Conservation (phyloP, 345 rosid genomes). For the Eucalyptus sideroxylon region DNA sequence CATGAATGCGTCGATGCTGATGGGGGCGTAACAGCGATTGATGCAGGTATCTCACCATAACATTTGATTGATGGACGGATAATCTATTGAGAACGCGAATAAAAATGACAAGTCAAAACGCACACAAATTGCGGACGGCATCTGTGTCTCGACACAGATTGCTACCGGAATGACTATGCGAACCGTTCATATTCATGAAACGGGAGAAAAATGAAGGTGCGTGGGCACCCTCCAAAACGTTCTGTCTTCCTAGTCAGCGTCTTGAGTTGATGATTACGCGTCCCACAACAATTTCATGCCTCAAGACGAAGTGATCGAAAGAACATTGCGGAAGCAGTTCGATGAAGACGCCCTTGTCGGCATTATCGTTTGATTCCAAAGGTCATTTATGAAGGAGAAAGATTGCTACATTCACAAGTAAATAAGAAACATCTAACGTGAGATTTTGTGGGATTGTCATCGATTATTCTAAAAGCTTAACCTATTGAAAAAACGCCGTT, state of each 20-base stretch:
- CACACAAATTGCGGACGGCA: background rate
- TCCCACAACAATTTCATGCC: background rate
- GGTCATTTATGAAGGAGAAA: background rate
- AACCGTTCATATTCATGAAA: background rate
- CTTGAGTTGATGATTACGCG: background rate
- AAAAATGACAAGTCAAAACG: background rate
- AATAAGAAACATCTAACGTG: background rate
- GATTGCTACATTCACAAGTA: background rate
- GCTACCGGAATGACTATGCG: background rate
- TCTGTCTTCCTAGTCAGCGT: background rate
- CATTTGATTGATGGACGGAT: background rate
- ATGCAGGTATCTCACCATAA: background rate
- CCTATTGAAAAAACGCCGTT: rapidly evolving
- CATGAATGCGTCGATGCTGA: background rate
- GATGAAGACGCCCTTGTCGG: background rate
- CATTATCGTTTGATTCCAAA: background rate
- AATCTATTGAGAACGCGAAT: background rate
- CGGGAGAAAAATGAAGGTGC: background rate
- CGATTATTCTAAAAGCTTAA: background rate
- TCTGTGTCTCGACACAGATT: background rate
- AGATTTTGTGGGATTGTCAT: background rate
- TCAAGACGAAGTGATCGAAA: background rate
- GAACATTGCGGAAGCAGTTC: background rate
- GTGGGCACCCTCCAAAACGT: background rate
- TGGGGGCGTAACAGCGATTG: background rate